These are phyloP conservation scores for Epithemia pelagica DNA, from an alignment of 108 stramenopile genomes.

Conservation along the genomic window DNA sequence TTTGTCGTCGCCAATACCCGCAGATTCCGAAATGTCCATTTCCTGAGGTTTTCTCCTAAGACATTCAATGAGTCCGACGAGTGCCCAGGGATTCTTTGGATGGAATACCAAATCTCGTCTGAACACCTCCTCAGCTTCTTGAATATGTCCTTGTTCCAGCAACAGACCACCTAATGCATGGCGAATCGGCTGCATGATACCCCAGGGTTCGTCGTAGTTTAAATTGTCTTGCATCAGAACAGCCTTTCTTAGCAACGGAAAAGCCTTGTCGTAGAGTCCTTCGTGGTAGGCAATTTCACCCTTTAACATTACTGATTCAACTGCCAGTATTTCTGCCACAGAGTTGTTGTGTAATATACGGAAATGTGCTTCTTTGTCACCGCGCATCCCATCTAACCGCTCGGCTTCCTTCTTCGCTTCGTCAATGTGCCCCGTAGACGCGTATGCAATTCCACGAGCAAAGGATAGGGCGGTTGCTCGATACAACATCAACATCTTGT, in stretches of 20 bases:
- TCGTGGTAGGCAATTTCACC: constrained; percentile 82
- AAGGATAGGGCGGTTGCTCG: constrained; percentile 55
- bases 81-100: constrained; percentile 78
- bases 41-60: constrained; percentile 23
- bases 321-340: constrained; percentile 54
- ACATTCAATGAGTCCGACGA: constrained; percentile 64
- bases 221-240: constrained; percentile 73
- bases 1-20: not conserved
- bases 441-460: constrained; percentile 62
- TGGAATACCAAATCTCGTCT: constrained; percentile 68
- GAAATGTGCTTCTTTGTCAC: constrained; percentile 48
- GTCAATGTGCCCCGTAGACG: constrained; percentile 40
- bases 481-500: constrained; percentile 66
- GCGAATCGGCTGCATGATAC: constrained; percentile 85
- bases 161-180: constrained; percentile 83
- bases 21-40: constrained; percentile 12
- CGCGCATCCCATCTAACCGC: constrained; percentile 48
- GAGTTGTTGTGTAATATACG: constrained; percentile 83
- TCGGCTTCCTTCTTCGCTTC: constrained; percentile 58
- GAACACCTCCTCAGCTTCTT: constrained; percentile 65
- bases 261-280: constrained; percentile 65
- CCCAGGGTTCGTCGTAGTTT: constrained; percentile 87
- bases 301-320: constrained; percentile 70
- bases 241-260: constrained; percentile 53
- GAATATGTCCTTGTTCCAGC: constrained; percentile 59